These are phyloP conservation scores for Ustilago nuda DNA, from an alignment of 1,284 basidiomycete genomes.

Conservation along the genomic window DNA sequence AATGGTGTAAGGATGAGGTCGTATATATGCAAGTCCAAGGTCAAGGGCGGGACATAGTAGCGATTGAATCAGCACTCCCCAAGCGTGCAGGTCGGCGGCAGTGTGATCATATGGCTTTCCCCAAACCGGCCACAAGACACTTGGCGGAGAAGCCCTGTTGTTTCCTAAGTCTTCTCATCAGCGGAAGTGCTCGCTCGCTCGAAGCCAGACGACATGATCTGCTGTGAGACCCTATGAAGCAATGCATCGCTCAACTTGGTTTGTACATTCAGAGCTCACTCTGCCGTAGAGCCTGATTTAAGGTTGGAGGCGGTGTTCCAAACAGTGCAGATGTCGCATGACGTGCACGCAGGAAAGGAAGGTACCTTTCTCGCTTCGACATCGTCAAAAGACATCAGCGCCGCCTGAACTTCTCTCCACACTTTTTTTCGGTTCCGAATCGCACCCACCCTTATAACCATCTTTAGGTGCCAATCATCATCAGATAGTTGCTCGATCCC, in stretches of 20 bases:
- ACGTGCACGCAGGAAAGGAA: neutral
- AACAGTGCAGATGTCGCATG: neutral
- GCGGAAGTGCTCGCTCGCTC: neutral
- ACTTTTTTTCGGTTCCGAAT: neutral
- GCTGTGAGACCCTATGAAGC: conserved; percentile 1
- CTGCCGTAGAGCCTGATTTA: neutral
- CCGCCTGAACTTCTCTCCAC: neutral
- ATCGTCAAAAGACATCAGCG: conserved; percentile 13
- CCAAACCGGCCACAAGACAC: neutral
- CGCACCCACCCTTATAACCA: neutral
- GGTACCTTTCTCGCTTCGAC: neutral
- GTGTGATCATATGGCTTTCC: too few relatives aligned
- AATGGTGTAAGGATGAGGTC: neutral
- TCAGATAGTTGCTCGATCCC: too few relatives aligned
- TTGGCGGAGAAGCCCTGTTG: neutral
- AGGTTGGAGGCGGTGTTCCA: neutral
- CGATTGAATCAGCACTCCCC: conserved; percentile 3
- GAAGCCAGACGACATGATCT: neutral
- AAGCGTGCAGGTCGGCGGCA: neutral
- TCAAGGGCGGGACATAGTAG: neutral
- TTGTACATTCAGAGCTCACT: neutral
- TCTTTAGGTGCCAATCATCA: neutral
- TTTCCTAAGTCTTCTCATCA: neutral
- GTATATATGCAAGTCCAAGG: conserved; percentile 3
- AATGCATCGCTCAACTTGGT: neutral